Evolutionary conservation across 805 yeast genomes (phyloP).

Genomic region (Lipomyces kockii): DNA sequence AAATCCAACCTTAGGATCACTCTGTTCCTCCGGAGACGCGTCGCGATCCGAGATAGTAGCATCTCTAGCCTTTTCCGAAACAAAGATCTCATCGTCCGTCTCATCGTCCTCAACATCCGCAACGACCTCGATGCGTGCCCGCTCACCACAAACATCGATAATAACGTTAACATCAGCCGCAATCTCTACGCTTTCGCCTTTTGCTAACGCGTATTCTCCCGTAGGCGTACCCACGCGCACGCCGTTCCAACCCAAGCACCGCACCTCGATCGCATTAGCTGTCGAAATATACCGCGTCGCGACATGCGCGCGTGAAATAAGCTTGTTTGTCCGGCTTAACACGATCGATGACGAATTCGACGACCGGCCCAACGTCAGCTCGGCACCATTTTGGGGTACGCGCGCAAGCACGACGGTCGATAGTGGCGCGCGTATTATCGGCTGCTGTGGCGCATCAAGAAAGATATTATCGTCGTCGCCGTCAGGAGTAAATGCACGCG

Average conservation of each 20-base stretch:
- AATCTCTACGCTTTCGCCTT: slow-evolving; percentile 65
- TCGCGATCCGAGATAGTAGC: neutral
- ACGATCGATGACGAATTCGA: slow-evolving; percentile 61
- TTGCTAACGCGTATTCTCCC: slow-evolving; percentile 56
- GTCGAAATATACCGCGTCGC: slow-evolving; percentile 52
- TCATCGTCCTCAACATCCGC: slow-evolving; percentile 56
- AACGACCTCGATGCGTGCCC: slow-evolving; percentile 55
- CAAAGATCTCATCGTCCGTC: slow-evolving; percentile 45
- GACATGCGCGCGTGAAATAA: slow-evolving; percentile 71
- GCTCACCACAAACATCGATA: slow-evolving; percentile 73
- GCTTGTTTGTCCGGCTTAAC: slow-evolving; percentile 54
- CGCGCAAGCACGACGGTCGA: slow-evolving; percentile 48
- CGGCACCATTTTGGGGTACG: slow-evolving; percentile 49
- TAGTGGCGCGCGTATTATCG: slow-evolving; percentile 46
- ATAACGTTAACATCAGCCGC: slow-evolving; percentile 66
- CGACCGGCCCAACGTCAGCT: slow-evolving; percentile 67
- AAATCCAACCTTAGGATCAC: slow-evolving; percentile 12
- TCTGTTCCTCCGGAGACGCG: neutral
- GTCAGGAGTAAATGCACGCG: slow-evolving; percentile 11
- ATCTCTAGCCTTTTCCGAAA: neutral
- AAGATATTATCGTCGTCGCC: neutral
- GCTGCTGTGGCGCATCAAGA: neutral
- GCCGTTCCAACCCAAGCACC: slow-evolving; percentile 86
- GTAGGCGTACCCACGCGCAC: slow-evolving; percentile 62
- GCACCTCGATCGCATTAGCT: slow-evolving; percentile 54